A percentile compares a stretch with the other conserved stretches of the same genome.
Conservation (phyloP, 1,139 yeast species). For the Candida neerlandica region DNA sequence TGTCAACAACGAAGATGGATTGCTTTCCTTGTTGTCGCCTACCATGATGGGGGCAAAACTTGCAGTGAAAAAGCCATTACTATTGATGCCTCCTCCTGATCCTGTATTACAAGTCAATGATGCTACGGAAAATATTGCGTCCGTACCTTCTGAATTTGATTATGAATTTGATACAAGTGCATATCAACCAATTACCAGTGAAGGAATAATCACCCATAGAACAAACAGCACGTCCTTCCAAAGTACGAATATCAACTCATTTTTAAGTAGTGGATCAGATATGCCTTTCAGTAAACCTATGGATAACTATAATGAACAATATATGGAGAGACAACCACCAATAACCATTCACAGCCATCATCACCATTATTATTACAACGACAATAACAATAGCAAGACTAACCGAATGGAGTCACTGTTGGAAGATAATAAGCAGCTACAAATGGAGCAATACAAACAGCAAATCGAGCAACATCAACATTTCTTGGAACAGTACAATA, state of each 20-base stretch:
- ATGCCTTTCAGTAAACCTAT: background rate
- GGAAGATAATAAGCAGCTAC: conserved; percentile 1
- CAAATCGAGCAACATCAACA: conserved; percentile 5
- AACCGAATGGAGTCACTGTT: background rate
- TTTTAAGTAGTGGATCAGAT: conserved; percentile 16
- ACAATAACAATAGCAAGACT: conserved; percentile 9
- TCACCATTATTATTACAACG: conserved; percentile 26
- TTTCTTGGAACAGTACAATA: conserved; percentile 2
- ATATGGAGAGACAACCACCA: conserved; percentile 15
- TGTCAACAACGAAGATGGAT: conserved; percentile 9
- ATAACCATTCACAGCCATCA: conserved; percentile 50
- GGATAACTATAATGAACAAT: background rate
- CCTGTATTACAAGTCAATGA: background rate
- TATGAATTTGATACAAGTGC: conserved; percentile 26
- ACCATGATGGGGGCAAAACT: conserved; percentile 43
- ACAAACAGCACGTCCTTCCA: conserved; percentile 9
- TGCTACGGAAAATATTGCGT: background rate
- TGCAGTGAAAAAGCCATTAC: conserved; percentile 30
- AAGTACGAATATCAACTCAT: conserved; percentile 21
- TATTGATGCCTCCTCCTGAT: conserved; percentile 31
- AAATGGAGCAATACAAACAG: conserved; percentile 7
- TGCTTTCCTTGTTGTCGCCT: conserved; percentile 30
- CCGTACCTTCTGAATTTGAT: conserved; percentile 18
- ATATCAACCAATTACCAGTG: conserved; percentile 10
- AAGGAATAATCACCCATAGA: conserved; percentile 8